Percentiles rank a stretch among this genome's conserved stretches.
phyloP scores from a whole-genome alignment of 495 filamentous ascomycete species.

The Penicillium arizonense region DNA sequence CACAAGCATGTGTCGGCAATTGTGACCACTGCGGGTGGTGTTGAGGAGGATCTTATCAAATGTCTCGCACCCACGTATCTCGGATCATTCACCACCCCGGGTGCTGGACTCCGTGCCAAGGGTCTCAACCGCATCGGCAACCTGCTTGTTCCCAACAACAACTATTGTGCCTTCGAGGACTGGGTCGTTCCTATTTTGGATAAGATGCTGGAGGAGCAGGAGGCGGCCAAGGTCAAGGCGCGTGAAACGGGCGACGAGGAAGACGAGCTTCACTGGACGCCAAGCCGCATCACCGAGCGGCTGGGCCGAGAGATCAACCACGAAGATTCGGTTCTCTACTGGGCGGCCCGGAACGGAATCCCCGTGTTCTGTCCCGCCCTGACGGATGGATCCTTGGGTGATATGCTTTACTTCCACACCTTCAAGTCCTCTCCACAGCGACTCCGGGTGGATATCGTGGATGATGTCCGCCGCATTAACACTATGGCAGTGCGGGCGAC shows the following conservation, averaged over 20 bases:
- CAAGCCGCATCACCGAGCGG: conserved; percentile 79
- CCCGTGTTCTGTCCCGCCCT: conserved; percentile 95
- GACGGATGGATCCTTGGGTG: conserved; percentile 90
- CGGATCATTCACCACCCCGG: conserved; percentile 73
- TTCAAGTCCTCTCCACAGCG: conserved; percentile 78
- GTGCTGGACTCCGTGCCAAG: conserved; percentile 71
- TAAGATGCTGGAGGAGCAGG: conserved; percentile 88
- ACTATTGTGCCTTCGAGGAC: conserved; percentile 97
- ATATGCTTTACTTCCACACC: conserved; percentile 98
- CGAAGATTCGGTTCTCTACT: conserved; percentile 84
- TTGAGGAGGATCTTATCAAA: conserved; percentile 98
- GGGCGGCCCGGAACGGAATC: conserved; percentile 91
- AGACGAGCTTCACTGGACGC: conserved; percentile 82
- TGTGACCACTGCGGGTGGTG: conserved; percentile 93
- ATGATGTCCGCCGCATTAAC: conserved; percentile 87
- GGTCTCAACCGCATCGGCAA: conserved; percentile 97
- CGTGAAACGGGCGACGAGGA: conserved; percentile 54
- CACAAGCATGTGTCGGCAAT: conserved; percentile 88
- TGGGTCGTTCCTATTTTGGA: conserved; percentile 94
- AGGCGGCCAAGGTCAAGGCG: conserved; percentile 56
- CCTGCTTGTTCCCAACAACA: conserved; percentile 91
- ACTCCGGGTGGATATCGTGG: conserved; percentile 81
- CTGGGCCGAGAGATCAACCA: conserved; percentile 91
- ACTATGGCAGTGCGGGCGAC: conserved; percentile 81
- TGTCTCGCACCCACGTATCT: conserved; percentile 93